Conservation (phyloP, 192 early-diverging fungal species). For the Phlyctochytrium bullatum region DNA sequence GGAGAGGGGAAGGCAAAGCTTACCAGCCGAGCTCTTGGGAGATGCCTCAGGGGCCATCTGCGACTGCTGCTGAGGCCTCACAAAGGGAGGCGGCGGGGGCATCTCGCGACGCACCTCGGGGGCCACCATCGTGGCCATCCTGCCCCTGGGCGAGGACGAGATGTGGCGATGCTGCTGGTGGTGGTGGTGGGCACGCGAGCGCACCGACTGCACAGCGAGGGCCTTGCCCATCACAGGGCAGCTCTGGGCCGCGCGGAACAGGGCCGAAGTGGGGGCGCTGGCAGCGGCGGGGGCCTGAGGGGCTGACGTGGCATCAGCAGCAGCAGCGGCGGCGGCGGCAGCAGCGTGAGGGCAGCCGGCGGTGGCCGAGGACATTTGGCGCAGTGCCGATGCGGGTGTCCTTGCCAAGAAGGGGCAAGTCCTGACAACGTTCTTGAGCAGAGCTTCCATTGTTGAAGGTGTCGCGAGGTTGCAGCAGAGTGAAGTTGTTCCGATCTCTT, state of each 20-base stretch:
- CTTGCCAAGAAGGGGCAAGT: conserved; percentile 76
- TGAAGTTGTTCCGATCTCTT: not conserved
- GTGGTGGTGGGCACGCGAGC: not conserved
- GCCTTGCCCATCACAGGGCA: conserved; percentile 84
- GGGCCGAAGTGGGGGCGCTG: conserved; percentile 19
- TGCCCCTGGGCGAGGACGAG: conserved; percentile 31
- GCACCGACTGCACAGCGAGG: conserved; percentile 55
- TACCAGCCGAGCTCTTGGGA: not conserved
- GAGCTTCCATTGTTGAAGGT: conserved; percentile 18
- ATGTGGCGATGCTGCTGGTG: conserved; percentile 9
- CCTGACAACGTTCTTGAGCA: conserved; percentile 26
- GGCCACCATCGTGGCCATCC: not conserved
- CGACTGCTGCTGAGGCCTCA: not conserved
- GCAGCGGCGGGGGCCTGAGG: not conserved
- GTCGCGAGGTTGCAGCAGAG: too few species aligned
- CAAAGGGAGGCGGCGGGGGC: not conserved
- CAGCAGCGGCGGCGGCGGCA: conserved; percentile 18
- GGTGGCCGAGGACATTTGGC: conserved; percentile 51
- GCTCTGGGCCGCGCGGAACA: conserved; percentile 59
- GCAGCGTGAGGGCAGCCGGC: conserved; percentile 32
- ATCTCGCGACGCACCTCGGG: not conserved
- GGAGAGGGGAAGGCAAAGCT: not conserved
- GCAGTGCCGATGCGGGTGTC: conserved; percentile 65
- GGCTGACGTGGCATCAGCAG: conserved; percentile 14
- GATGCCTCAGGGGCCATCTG: not conserved